These are phyloP conservation scores for Colletotrichum sp. DNA, from an alignment of 2,329 filamentous ascomycete genomes.

Conservation along the genomic window DNA sequence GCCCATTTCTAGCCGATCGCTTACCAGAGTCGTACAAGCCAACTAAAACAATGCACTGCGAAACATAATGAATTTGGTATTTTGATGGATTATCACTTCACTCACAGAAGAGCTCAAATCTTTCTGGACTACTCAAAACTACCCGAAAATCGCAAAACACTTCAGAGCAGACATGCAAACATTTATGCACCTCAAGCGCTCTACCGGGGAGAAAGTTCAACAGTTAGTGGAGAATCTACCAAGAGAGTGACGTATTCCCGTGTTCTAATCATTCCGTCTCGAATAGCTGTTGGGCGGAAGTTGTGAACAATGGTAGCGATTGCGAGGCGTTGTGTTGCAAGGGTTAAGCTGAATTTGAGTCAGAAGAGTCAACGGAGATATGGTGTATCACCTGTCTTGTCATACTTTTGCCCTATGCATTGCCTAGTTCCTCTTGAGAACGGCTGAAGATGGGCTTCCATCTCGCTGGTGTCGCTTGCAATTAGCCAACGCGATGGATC, in stretches of 20 bases:
- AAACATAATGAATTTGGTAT: background rate
- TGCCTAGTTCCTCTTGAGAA: constrained; percentile 5
- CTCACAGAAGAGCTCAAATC: background rate
- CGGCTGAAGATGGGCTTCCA: constrained; percentile 2
- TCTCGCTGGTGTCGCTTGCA: background rate
- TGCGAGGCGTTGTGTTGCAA: background rate
- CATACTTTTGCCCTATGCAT: constrained; percentile 13
- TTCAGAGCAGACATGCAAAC: background rate
- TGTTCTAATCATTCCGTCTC: background rate
- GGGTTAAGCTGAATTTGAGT: no score
- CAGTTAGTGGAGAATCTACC: background rate
- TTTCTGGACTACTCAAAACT: background rate
- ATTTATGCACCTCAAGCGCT: background rate
- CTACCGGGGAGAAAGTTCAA: background rate
- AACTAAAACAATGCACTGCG: background rate
- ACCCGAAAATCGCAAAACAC: background rate
- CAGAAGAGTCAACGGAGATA: background rate
- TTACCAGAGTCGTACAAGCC: background rate
- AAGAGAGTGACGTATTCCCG: background rate
- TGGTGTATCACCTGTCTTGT: background rate
- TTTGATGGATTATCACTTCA: background rate
- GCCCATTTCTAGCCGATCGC: background rate
- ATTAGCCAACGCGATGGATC: background rate
- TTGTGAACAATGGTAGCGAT: background rate
- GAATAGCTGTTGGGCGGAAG: background rate